Conservation (phyloP, 2,329 filamentous ascomycete species). For the Aspergillus floridensis region DNA sequence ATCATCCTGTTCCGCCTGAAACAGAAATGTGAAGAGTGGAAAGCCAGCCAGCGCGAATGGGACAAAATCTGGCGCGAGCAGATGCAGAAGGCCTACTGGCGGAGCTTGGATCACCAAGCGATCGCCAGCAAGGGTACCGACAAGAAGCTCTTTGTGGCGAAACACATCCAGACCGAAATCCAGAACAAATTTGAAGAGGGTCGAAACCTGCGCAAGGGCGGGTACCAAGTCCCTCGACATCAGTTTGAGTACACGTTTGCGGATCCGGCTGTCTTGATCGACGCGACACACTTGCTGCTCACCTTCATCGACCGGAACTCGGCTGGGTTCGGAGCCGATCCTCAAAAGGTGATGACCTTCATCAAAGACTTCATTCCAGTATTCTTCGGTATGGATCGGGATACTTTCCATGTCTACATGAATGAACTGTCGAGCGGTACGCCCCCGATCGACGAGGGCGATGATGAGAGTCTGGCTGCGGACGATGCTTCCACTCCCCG, state of each 20-base stretch:
- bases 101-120: slow-evolving; percentile 94
- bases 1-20: slow-evolving; percentile 86
- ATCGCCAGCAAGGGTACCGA: slow-evolving; percentile 84
- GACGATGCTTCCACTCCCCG: slow-evolving; percentile 69
- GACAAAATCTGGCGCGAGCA: slow-evolving; percentile 98
- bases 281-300: slow-evolving; percentile 49
- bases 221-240: slow-evolving; percentile 60
- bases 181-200: slow-evolving; percentile 92
- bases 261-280: slow-evolving; percentile 64
- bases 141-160: slow-evolving; percentile 86
- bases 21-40: slow-evolving; percentile 96
- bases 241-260: slow-evolving; percentile 75
- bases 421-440: slow-evolving; percentile 68
- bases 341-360: slow-evolving; percentile 70
- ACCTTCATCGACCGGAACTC: slow-evolving; percentile 49
- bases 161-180: slow-evolving; percentile 85
- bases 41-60: slow-evolving; percentile 95
- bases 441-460: slow-evolving; percentile 73
- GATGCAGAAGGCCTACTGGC: slow-evolving; percentile 91
- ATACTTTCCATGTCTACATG: slow-evolving; percentile 65
- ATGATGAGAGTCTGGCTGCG: slow-evolving; percentile 65
- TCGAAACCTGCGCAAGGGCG: slow-evolving; percentile 65
- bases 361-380: slow-evolving; percentile 72
- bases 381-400: slow-evolving; percentile 74
- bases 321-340: slow-evolving; percentile 58